A percentile compares a stretch with the other conserved stretches of the same genome.
Evolutionary conservation across 345 rosid species (phyloP).

Genomic region (Dovyalis caffra): DNA sequence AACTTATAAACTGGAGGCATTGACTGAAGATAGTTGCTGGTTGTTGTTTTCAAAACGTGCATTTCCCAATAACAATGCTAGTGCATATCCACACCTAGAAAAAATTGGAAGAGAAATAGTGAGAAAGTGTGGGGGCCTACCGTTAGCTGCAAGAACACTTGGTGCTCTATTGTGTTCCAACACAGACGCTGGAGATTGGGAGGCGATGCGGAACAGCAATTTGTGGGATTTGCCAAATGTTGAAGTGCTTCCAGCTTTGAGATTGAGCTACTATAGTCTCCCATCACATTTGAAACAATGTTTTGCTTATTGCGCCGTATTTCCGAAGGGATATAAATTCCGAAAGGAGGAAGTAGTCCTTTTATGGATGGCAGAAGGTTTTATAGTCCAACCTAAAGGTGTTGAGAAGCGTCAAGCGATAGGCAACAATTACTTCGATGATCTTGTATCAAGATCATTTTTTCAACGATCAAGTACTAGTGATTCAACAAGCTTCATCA

Average conservation of each 20-base stretch:
- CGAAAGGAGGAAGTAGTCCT: not conserved
- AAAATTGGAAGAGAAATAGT: not conserved
- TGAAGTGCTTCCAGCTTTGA: conserved; percentile 6
- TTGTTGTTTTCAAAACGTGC: conserved; percentile 5
- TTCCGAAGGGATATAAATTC: not conserved
- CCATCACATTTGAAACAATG: not conserved
- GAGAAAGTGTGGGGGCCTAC: conserved; percentile 14
- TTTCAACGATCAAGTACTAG: conserved; percentile 1
- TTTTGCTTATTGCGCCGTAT: conserved; percentile 6
- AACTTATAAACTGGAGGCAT: not conserved
- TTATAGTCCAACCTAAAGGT: not conserved
- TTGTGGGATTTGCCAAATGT: conserved; percentile 1
- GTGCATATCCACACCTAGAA: not conserved
- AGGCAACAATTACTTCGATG: not conserved
- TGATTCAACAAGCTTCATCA: not conserved
- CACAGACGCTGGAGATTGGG: not conserved
- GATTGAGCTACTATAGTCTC: conserved; percentile 8
- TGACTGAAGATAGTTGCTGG: conserved; percentile 1
- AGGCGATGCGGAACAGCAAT: not conserved
- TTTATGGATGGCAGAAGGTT: conserved; percentile 16
- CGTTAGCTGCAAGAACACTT: conserved; percentile 5
- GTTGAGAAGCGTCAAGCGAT: not conserved
- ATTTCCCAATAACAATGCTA: not conserved
- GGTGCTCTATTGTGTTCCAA: not conserved
- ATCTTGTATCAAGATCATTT: conserved; percentile 12